A percentile compares a stretch with the other conserved stretches of the same genome.
Evolutionary conservation across 148 eudicot species (phyloP).

Genomic region (Heliosperma pusillum): DNA sequence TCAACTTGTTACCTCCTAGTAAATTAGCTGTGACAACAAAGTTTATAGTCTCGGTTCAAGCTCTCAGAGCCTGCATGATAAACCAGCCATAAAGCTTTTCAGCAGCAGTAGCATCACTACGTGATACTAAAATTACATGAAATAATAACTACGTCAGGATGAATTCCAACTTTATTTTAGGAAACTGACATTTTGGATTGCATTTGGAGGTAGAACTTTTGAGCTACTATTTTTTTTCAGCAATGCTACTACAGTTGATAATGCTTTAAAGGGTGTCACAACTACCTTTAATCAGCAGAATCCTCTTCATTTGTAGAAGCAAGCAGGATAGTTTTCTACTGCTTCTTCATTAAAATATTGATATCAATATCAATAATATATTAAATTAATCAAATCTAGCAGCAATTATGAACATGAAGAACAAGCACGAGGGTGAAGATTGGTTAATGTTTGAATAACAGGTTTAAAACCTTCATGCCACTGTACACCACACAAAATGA

Average conservation of each 20-base stretch:
- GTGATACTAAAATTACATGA: too few relatives aligned
- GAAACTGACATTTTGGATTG: too few relatives aligned
- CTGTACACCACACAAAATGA: not conserved
- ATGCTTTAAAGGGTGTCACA: not conserved
- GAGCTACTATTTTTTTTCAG: not conserved
- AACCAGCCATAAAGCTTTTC: too few relatives aligned
- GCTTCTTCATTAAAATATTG: not conserved
- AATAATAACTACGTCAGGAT: too few relatives aligned
- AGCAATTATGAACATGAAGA: not conserved
- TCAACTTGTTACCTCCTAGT: too few relatives aligned
- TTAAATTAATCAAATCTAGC: not conserved
- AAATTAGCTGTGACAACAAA: too few relatives aligned
- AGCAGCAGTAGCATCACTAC: too few relatives aligned
- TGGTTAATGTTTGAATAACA: not conserved
- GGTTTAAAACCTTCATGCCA: not conserved
- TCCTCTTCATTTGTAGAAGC: not conserved
- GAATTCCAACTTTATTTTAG: too few relatives aligned
- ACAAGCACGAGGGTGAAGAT: not conserved
- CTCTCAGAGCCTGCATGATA: too few relatives aligned
- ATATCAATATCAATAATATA: not conserved
- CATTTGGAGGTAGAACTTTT: too few relatives aligned
- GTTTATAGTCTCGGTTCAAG: too few relatives aligned
- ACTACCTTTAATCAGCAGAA: not conserved
- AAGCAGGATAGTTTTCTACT: not conserved
- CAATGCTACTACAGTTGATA: not conserved